Evolutionary conservation across 2,329 filamentous ascomycete genomes (phyloP).

Genomic region (Thelonectria olida): DNA sequence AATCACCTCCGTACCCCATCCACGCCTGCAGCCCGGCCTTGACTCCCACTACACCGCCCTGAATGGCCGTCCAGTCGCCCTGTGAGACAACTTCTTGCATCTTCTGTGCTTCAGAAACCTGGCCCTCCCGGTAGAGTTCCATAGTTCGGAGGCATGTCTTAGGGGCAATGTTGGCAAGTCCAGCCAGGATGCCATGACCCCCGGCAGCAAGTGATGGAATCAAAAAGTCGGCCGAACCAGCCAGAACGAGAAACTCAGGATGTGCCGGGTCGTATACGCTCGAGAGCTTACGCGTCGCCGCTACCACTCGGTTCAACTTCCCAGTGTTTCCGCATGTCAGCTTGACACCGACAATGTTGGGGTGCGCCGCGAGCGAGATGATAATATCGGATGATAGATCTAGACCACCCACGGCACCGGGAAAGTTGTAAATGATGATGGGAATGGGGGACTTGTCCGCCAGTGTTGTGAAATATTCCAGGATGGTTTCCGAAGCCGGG

Average conservation of each 20-base stretch:
- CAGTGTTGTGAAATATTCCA: slow-evolving; percentile 73
- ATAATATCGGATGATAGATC: slow-evolving; percentile 72
- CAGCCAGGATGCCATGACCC: slow-evolving; percentile 76
- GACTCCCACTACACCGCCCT: slow-evolving; percentile 76
- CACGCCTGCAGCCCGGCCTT: slow-evolving; percentile 74
- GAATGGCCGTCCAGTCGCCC: slow-evolving; percentile 78
- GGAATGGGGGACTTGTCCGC: slow-evolving; percentile 71
- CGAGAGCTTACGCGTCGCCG: slow-evolving; percentile 60
- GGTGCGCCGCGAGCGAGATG: slow-evolving; percentile 66
- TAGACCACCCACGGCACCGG: slow-evolving; percentile 69
- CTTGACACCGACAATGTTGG: slow-evolving; percentile 75
- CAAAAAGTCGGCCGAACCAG: slow-evolving; percentile 77
- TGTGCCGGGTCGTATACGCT: slow-evolving; percentile 14
- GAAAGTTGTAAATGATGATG: slow-evolving; percentile 76
- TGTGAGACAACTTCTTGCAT: slow-evolving; percentile 72
- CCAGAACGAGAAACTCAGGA: slow-evolving; percentile 72
- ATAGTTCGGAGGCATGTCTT: slow-evolving; percentile 70
- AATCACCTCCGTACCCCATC: slow-evolving; percentile 72
- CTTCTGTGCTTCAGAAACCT: slow-evolving; percentile 66
- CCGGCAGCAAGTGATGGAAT: slow-evolving; percentile 74
- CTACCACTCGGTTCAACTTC: slow-evolving; percentile 71
- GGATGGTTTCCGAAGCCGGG: slow-evolving; percentile 58
- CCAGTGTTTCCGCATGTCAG: slow-evolving; percentile 77
- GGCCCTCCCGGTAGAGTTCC: slow-evolving; percentile 67
- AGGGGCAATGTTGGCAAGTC: slow-evolving; percentile 76